These are phyloP conservation scores for Rhodotorula sp. DNA, from an alignment of 1,284 basidiomycete genomes.

Conservation along the genomic window DNA sequence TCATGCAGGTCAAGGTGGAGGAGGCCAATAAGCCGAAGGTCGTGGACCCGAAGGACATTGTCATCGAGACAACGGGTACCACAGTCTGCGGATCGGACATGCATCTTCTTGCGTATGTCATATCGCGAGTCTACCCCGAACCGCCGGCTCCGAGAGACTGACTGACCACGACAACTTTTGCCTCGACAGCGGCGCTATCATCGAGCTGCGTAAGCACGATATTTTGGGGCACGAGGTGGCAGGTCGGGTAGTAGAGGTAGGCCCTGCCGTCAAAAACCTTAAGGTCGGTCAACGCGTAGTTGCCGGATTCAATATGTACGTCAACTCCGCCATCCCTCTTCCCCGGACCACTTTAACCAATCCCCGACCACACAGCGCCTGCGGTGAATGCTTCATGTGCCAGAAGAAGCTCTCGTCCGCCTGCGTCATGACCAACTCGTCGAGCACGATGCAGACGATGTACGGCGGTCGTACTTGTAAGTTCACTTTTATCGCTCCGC, in stretches of 20 bases:
- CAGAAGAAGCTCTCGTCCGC: slow-evolving; percentile 68
- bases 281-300: slow-evolving; percentile 71
- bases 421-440: slow-evolving; percentile 69
- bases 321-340: not conserved
- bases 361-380: slow-evolving; percentile 63
- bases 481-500: slow-evolving; percentile 46
- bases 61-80: slow-evolving; percentile 63
- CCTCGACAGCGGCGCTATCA: slow-evolving; percentile 56
- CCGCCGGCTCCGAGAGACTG: not conserved
- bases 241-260: slow-evolving; percentile 66
- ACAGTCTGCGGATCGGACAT: slow-evolving; percentile 55
- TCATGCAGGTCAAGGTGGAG: slow-evolving; percentile 50
- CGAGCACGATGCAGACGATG: slow-evolving; percentile 61
- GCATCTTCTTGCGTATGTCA: slow-evolving; percentile 55
- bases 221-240: slow-evolving; percentile 60
- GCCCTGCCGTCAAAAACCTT: slow-evolving; percentile 64
- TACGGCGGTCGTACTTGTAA: slow-evolving; percentile 69
- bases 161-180: not conserved
- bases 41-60: slow-evolving; percentile 64
- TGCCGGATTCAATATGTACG: slow-evolving; percentile 41
- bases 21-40: slow-evolving; percentile 57
- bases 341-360: not conserved
- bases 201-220: slow-evolving; percentile 66
- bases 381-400: slow-evolving; percentile 70
- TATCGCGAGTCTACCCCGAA: not conserved